Conservation (phyloP, 2,329 filamentous ascomycete genomes). For the Penicillium verrucosum region DNA sequence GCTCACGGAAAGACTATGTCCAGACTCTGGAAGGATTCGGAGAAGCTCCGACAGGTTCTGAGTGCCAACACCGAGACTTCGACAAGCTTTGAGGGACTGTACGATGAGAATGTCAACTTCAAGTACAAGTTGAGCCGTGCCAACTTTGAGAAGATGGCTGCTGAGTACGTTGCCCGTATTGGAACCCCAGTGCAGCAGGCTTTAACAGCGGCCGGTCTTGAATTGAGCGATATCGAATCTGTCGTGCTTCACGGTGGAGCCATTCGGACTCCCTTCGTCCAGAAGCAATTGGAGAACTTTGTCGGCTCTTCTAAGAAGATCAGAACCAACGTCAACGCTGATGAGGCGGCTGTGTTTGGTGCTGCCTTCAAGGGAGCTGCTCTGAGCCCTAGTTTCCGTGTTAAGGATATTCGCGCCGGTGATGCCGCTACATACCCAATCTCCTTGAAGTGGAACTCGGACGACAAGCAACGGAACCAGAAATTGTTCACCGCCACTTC, state of each 20-base stretch:
- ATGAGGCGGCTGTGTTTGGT: slow-evolving; percentile 94
- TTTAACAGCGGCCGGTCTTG: slow-evolving; percentile 68
- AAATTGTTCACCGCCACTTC: slow-evolving; percentile 79
- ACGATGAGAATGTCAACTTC: slow-evolving; percentile 87
- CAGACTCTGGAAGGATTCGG: slow-evolving; percentile 89
- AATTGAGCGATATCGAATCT: slow-evolving; percentile 74
- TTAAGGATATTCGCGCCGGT: slow-evolving; percentile 89
- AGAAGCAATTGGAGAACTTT: slow-evolving; percentile 77
- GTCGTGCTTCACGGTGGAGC: slow-evolving; percentile 91
- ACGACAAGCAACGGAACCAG: slow-evolving; percentile 71
- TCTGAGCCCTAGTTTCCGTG: slow-evolving; percentile 90
- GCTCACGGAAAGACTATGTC: slow-evolving; percentile 79
- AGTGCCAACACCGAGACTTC: slow-evolving; percentile 86
- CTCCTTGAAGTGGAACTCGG: slow-evolving; percentile 70
- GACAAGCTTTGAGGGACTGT: slow-evolving; percentile 78
- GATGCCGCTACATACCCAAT: slow-evolving; percentile 73
- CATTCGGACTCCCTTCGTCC: slow-evolving; percentile 88
- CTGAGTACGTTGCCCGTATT: slow-evolving; percentile 66
- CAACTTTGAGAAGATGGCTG: slow-evolving; percentile 76
- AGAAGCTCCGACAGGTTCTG: slow-evolving; percentile 79
- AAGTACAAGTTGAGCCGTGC: slow-evolving; percentile 79
- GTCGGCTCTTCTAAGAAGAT: slow-evolving; percentile 73
- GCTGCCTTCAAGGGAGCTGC: slow-evolving; percentile 91
- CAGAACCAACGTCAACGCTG: slow-evolving; percentile 90
- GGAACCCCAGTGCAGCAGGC: slow-evolving; percentile 68